phyloP scores from a whole-genome alignment of 192 early-diverging fungal species.

The Coemansia sp. region DNA sequence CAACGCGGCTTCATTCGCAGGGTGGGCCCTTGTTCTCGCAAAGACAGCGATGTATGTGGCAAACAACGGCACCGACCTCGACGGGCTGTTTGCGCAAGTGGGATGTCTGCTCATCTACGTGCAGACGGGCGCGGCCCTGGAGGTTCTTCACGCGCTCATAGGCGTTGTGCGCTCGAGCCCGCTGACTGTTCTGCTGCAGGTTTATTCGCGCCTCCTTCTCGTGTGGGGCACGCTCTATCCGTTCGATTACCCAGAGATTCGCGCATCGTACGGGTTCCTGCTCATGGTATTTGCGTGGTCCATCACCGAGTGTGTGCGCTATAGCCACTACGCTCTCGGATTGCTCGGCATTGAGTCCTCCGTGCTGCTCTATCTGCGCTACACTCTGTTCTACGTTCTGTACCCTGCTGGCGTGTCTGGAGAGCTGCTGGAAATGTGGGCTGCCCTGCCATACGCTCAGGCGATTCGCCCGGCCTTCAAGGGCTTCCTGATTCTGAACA shows the following conservation, averaged over 20 bases:
- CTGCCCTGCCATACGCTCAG: slow-evolving; percentile 63
- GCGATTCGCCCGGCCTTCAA: slow-evolving; percentile 58
- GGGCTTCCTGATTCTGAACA: slow-evolving; percentile 59
- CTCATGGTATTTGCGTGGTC: slow-evolving; percentile 90
- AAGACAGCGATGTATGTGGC: slow-evolving; percentile 58
- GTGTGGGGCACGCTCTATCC: slow-evolving; percentile 76
- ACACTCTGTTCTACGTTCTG: slow-evolving; percentile 91
- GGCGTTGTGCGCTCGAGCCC: slow-evolving; percentile 83
- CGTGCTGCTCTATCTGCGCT: slow-evolving; percentile 58
- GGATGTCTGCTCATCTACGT: slow-evolving; percentile 67
- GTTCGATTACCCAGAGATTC: slow-evolving; percentile 71
- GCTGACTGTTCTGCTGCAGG: slow-evolving; percentile 80
- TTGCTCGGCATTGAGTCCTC: slow-evolving; percentile 59
- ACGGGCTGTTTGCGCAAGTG: slow-evolving; percentile 61
- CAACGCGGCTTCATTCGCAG: slow-evolving; percentile 76
- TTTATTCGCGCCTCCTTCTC: slow-evolving; percentile 80
- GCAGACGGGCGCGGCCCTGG: slow-evolving; percentile 81
- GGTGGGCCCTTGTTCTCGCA: slow-evolving; percentile 77
- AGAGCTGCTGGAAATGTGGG: slow-evolving; percentile 77
- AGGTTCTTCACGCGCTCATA: slow-evolving; percentile 61
- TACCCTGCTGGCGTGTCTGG: slow-evolving; percentile 88
- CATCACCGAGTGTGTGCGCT: slow-evolving; percentile 88
- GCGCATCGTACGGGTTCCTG: slow-evolving; percentile 64
- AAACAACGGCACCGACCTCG: slow-evolving; percentile 56
- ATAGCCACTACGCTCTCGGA: slow-evolving; percentile 83